Evolutionary conservation across 2,329 filamentous ascomycete species (phyloP).

Genomic region (Anthostomella pinea): DNA sequence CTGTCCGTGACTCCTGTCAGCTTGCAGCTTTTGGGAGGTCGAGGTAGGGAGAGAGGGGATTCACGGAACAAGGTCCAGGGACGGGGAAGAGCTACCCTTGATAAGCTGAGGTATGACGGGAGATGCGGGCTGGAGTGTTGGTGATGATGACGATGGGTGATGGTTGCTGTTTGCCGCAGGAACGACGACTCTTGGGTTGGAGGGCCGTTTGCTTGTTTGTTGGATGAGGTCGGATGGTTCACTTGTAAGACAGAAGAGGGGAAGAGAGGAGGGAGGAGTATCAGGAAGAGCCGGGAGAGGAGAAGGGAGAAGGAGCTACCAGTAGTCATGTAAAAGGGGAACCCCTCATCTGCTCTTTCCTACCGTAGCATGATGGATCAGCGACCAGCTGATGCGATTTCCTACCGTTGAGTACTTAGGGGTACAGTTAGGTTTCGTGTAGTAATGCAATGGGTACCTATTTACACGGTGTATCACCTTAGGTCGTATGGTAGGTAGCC

Average conservation of each 20-base stretch:
- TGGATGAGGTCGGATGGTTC: conserved; percentile 6
- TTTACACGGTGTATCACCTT: too few relatives aligned
- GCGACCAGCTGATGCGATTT: conserved; percentile 27
- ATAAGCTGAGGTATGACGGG: conserved; percentile 12
- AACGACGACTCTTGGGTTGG: conserved; percentile 28
- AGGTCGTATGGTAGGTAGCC: too few relatives aligned
- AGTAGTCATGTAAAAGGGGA: too few relatives aligned
- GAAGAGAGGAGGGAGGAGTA: conserved; percentile 13
- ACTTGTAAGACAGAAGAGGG: conserved; percentile 21
- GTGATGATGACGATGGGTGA: conserved; percentile 6
- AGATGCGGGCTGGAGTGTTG: too few relatives aligned
- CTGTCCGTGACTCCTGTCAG: conserved; percentile 3
- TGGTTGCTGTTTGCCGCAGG: conserved; percentile 11
- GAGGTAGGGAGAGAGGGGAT: too few relatives aligned
- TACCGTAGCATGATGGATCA: conserved; percentile 15
- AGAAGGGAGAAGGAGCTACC: too few relatives aligned
- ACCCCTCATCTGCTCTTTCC: neutral
- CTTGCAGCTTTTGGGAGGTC: too few relatives aligned
- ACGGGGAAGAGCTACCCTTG: conserved; percentile 16
- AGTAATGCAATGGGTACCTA: too few relatives aligned
- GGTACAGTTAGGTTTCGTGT: too few relatives aligned
- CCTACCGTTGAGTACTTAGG: too few relatives aligned
- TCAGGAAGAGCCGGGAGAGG: conserved; percentile 4
- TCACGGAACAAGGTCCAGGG: too few relatives aligned
- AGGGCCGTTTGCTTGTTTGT: conserved; percentile 3